phyloP scores from a whole-genome alignment of 495 filamentous ascomycete species.

The Tuber brumale region DNA sequence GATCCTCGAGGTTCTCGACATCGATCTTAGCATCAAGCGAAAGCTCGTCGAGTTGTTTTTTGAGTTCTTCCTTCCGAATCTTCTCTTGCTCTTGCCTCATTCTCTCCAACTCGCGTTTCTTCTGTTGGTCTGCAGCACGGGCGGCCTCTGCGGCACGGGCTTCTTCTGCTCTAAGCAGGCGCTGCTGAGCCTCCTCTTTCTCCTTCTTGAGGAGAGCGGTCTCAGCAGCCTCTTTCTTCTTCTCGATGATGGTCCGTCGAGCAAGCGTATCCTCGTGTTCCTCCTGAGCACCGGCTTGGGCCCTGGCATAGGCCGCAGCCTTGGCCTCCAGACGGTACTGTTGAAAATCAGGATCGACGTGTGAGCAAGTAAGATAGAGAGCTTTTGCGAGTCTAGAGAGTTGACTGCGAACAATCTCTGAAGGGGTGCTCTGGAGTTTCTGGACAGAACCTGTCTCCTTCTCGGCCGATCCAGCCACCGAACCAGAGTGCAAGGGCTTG shows the following conservation, averaged over 20 bases:
- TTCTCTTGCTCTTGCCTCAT: conserved; percentile 83
- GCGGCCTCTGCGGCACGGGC: conserved; percentile 78
- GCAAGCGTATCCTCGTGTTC: conserved; percentile 86
- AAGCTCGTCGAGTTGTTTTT: conserved; percentile 91
- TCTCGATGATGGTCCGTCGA: conserved; percentile 83
- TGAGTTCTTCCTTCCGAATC: conserved; percentile 86
- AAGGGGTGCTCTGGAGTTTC: conserved; percentile 91
- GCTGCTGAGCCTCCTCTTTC: conserved; percentile 82
- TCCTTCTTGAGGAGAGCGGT: conserved; percentile 76
- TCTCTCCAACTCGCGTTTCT: conserved; percentile 80
- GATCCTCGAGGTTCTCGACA: conserved; percentile 63
- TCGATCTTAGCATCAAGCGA: conserved; percentile 79
- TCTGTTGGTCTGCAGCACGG: conserved; percentile 82
- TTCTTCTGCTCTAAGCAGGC: conserved; percentile 74
- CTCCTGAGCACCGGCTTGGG: conserved; percentile 77
- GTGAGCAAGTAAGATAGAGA: conserved; percentile 85
- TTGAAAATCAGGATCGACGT: conserved; percentile 84
- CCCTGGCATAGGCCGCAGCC: conserved; percentile 69
- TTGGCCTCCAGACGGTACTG: conserved; percentile 70
- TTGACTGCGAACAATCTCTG: conserved; percentile 94
- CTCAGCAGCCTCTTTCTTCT: conserved; percentile 90
- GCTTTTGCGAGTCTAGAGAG: conserved; percentile 84
- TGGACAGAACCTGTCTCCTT: conserved; percentile 78
- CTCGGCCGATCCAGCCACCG: conserved; percentile 81
- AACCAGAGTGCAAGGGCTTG: conserved; percentile 83